Conservation (phyloP, 345 rosid species). For the Salix viminalis region DNA sequence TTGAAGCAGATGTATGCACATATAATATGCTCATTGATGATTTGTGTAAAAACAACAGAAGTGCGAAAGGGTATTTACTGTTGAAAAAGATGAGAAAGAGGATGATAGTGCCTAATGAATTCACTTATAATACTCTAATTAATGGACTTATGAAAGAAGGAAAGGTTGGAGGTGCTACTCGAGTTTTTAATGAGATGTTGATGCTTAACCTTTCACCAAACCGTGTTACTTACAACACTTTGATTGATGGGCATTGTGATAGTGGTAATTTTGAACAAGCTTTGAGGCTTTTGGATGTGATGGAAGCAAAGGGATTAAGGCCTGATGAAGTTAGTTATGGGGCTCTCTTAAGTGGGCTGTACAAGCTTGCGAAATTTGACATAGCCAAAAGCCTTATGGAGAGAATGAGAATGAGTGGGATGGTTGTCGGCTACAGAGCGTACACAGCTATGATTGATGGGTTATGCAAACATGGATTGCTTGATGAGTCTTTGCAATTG, state of each 20-base stretch:
- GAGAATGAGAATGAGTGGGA: constrained; percentile 58
- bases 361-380: constrained; percentile 56
- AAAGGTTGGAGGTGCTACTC: constrained; percentile 52
- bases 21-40: constrained; percentile 69
- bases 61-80: constrained; percentile 74
- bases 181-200: constrained; percentile 63
- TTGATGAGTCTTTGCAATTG: constrained; percentile 56
- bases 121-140: constrained; percentile 73
- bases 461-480: constrained; percentile 55
- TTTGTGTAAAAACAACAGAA: constrained; percentile 69
- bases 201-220: constrained; percentile 50
- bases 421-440: constrained; percentile 46
- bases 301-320: constrained; percentile 49
- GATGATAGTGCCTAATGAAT: constrained; percentile 57
- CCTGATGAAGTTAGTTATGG: constrained; percentile 68
- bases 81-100: constrained; percentile 75
- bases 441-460: constrained; percentile 76
- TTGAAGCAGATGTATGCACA: constrained; percentile 68
- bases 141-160: constrained; percentile 71
- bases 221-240: constrained; percentile 56
- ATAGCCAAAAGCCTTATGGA: constrained; percentile 52
- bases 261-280: constrained; percentile 58
- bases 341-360: constrained; percentile 63
- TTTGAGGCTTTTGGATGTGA: constrained; percentile 48
- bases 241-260: constrained; percentile 59